Conservation (phyloP, 192 early-diverging fungal genomes). For the Ambispora gerdemannii region DNA sequence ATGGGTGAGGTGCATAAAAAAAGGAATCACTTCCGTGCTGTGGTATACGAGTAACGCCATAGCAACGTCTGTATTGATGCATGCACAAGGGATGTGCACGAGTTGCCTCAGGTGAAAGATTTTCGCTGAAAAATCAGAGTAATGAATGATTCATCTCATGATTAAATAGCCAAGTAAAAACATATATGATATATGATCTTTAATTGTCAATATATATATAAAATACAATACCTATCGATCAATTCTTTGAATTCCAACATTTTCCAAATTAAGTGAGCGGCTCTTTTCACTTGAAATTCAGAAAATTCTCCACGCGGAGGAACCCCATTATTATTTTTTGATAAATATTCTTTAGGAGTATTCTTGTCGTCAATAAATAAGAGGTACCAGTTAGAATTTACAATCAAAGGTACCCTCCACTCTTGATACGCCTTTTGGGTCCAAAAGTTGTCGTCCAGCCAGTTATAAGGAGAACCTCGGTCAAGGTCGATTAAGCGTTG, state of each 20-base stretch:
- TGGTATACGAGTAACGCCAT: constrained; percentile 83
- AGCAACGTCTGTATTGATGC: constrained; percentile 77
- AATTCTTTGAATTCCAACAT: constrained; percentile 74
- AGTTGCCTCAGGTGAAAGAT: constrained; percentile 65
- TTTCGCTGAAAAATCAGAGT: constrained; percentile 41
- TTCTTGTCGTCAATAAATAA: constrained; percentile 59
- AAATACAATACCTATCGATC: constrained; percentile 53
- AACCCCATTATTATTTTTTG: constrained; percentile 31
- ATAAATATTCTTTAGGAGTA: constrained; percentile 46
- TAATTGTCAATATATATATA: no score
- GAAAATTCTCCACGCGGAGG: constrained; percentile 53
- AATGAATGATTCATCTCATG: no score
- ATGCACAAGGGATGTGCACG: constrained; percentile 72
- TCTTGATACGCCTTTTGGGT: constrained; percentile 68
- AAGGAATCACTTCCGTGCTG: constrained; percentile 70
- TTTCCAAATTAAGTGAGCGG: constrained; percentile 66
- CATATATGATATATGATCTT: no score
- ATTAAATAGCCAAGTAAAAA: no score
- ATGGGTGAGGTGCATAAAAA: constrained; percentile 47
- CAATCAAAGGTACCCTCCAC: constrained; percentile 76
- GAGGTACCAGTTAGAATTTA: constrained; percentile 91
- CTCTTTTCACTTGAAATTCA: constrained; percentile 75
- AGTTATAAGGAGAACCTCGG: constrained; percentile 56
- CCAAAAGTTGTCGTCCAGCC: constrained; percentile 72
- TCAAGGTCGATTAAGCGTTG: constrained; percentile 62